Conservation (phyloP, 768 basidiomycete genomes). For the Dentipellis sp. region DNA sequence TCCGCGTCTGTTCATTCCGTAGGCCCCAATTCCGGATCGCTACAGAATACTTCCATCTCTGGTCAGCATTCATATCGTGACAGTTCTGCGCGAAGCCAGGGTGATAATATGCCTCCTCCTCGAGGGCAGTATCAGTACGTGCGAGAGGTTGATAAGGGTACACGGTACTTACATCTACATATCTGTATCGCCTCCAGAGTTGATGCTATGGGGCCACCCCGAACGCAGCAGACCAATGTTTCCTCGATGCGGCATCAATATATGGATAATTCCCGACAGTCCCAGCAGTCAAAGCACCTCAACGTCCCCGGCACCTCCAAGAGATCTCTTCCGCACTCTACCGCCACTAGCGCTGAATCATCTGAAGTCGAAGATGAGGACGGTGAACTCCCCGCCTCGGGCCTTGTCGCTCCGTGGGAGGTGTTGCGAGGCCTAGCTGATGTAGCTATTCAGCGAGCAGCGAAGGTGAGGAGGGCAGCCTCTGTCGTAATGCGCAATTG, state of each 20-base stretch:
- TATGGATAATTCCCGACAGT: constrained; percentile 28
- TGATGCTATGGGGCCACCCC: constrained; percentile 7
- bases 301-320: constrained; percentile 33
- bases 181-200: constrained; percentile 14
- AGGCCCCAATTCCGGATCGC: no score
- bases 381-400: constrained; percentile 71
- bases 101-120: constrained; percentile 2
- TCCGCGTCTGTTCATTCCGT: no score
- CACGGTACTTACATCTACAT: constrained; percentile 5
- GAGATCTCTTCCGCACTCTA: constrained; percentile 53
- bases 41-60: no score
- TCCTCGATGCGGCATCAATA: constrained; percentile 54
- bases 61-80: no score
- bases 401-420: constrained; percentile 83
- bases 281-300: constrained; percentile 15
- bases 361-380: constrained; percentile 83
- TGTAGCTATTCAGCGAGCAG: constrained; percentile 71
- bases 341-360: constrained; percentile 69
- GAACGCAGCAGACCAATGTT: constrained; percentile 33
- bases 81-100: no score
- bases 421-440: constrained; percentile 74
- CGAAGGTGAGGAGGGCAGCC: constrained; percentile 40
- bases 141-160: constrained; percentile 4
- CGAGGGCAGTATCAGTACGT: constrained; percentile 4
- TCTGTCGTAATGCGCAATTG: background rate